Conservation (phyloP, 2,329 filamentous ascomycete species). For the Ophiostoma perfectum region DNA sequence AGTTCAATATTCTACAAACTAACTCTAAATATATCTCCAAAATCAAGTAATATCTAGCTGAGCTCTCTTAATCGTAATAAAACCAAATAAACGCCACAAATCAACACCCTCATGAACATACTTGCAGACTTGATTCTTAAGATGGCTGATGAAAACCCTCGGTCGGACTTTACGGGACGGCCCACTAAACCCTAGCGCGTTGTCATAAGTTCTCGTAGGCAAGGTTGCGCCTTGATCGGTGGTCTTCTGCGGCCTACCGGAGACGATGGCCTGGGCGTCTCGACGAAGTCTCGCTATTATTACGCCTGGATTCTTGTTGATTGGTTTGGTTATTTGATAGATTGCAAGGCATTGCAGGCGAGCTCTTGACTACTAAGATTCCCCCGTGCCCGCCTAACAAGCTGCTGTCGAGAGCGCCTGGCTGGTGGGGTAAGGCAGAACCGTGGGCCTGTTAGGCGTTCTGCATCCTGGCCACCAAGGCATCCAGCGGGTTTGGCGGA, state of each 20-base stretch:
- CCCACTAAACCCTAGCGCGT: not conserved
- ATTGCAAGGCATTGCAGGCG: too few relatives aligned
- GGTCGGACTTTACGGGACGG: not conserved
- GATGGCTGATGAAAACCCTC: not conserved
- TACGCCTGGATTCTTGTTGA: too few relatives aligned
- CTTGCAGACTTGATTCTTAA: too few relatives aligned
- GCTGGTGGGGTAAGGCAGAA: not conserved
- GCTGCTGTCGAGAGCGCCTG: not conserved
- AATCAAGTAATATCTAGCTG: not conserved
- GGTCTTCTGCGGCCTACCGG: not conserved
- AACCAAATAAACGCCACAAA: not conserved
- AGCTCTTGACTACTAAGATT: too few relatives aligned
- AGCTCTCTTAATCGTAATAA: not conserved
- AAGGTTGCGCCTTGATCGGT: not conserved
- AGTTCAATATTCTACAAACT: not conserved
- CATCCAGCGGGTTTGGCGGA: not conserved
- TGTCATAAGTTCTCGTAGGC: not conserved
- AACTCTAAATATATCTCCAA: not conserved
- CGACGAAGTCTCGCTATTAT: not conserved
- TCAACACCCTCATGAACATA: too few relatives aligned
- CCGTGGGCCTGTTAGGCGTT: not conserved
- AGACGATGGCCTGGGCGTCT: not conserved
- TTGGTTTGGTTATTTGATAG: too few relatives aligned
- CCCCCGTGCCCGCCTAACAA: too few relatives aligned
- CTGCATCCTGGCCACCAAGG: not conserved